Conservation (phyloP, 495 filamentous ascomycete genomes). For the Tetracladium marchalianum region DNA sequence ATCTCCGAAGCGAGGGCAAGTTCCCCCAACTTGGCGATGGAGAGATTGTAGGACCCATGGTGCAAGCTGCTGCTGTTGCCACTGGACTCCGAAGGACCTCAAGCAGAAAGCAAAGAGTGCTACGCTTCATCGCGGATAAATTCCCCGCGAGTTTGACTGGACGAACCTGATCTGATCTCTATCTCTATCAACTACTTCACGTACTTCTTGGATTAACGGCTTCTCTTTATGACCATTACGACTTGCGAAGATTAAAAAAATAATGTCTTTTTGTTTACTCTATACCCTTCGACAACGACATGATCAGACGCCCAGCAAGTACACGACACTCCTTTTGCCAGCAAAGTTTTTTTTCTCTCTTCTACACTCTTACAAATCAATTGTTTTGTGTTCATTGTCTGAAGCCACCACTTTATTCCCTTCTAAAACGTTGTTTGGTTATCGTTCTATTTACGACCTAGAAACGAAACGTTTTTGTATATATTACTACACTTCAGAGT, state of each 20-base stretch:
- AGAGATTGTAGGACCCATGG: conserved; percentile 91
- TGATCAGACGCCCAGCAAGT: neutral
- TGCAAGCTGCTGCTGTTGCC: conserved; percentile 34
- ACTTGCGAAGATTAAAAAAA: neutral
- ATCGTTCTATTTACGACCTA: neutral
- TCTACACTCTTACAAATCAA: neutral
- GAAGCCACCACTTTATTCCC: conserved; percentile 11
- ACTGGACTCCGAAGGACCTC: conserved; percentile 18
- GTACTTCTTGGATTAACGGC: neutral
- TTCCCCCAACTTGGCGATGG: conserved; percentile 81
- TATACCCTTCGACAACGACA: conserved; percentile 4
- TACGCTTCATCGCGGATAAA: conserved; percentile 28
- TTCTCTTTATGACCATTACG: neutral
- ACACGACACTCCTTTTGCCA: conserved; percentile 18
- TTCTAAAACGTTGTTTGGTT: conserved; percentile 3
- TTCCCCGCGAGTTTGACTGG: conserved; percentile 16
- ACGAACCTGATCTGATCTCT: neutral
- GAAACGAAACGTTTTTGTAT: neutral
- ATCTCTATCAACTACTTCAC: neutral
- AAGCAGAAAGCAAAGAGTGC: conserved; percentile 28
- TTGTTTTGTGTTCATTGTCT: conserved; percentile 10
- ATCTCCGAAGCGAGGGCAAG: conserved; percentile 61
- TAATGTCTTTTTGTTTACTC: neutral
- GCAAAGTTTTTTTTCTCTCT: conserved; percentile 10
- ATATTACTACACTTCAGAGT: neutral